Percentiles rank a stretch among this genome's conserved stretches.
Conservation (phyloP, 1,284 basidiomycete genomes). For the Microbotryum silenes-acaulis region DNA sequence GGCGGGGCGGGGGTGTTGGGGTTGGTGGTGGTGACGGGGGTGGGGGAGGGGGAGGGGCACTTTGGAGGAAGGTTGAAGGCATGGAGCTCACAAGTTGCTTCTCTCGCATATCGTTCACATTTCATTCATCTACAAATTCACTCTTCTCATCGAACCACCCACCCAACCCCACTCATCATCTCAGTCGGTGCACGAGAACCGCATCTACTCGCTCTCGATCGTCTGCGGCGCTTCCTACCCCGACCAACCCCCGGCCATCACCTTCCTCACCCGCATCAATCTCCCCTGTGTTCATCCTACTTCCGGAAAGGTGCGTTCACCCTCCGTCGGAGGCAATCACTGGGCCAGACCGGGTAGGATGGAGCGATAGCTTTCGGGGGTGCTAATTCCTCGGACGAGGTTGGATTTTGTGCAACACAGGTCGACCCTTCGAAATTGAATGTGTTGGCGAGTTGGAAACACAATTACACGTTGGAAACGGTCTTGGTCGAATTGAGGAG, state of each 20-base stretch:
- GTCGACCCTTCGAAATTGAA: conserved; percentile 65
- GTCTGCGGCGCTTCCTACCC: conserved; percentile 77
- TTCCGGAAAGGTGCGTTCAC: conserved; percentile 53
- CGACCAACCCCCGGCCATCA: conserved; percentile 64
- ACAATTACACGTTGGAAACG: conserved; percentile 70
- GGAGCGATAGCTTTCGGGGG: not conserved
- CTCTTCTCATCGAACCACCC: too few species aligned
- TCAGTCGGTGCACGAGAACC: conserved; percentile 93
- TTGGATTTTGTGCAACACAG: conserved; percentile 32
- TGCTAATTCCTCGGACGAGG: not conserved
- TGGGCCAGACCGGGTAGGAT: not conserved
- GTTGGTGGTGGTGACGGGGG: too few species aligned
- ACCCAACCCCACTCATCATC: not conserved
- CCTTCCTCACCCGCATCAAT: conserved; percentile 85
- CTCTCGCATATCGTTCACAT: too few species aligned
- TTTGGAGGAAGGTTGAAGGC: too few species aligned
- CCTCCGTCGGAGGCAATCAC: not conserved
- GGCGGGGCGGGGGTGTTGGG: not conserved
- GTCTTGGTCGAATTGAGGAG: conserved; percentile 82
- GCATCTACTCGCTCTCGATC: conserved; percentile 94
- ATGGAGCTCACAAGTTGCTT: too few species aligned
- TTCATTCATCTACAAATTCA: too few species aligned
- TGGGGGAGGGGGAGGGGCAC: too few species aligned
- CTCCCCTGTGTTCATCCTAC: conserved; percentile 79
- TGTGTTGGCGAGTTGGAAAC: conserved; percentile 64